Evolutionary conservation across 2,329 filamentous ascomycete genomes (phyloP).

Genomic region (Hymenoscyphus infarciens): DNA sequence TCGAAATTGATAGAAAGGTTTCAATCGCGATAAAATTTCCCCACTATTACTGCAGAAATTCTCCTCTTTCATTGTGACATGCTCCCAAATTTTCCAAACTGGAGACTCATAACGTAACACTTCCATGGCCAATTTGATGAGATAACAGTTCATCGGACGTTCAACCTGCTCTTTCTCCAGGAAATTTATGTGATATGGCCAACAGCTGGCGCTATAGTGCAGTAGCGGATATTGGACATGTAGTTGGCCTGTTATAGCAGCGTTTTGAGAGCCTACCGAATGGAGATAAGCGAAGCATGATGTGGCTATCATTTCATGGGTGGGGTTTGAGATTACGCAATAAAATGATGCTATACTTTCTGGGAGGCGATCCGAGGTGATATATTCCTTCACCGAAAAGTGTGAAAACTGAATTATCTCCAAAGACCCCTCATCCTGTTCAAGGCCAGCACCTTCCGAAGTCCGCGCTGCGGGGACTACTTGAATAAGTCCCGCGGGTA

Average conservation of each 20-base stretch:
- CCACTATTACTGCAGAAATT: background rate
- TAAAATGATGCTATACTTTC: background rate
- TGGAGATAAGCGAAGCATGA: background rate
- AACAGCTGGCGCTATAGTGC: background rate
- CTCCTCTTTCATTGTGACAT: background rate
- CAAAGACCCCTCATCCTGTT: background rate
- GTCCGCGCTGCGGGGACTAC: too few species aligned
- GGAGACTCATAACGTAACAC: background rate
- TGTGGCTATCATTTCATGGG: background rate
- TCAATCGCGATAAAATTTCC: background rate
- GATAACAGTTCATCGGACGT: background rate
- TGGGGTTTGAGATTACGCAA: background rate
- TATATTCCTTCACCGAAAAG: background rate
- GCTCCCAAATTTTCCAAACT: background rate
- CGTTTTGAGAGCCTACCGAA: background rate
- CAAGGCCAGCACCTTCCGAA: too few species aligned
- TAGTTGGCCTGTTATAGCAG: background rate
- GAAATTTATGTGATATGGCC: background rate
- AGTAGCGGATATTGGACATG: background rate
- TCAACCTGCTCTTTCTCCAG: background rate
- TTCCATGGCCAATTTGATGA: background rate
- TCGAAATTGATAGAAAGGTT: background rate
- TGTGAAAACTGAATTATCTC: background rate
- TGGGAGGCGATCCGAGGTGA: background rate
- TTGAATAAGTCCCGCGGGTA: background rate